Conservation (phyloP, 139 green algal genomes). For the Chlorella sp. region DNA sequence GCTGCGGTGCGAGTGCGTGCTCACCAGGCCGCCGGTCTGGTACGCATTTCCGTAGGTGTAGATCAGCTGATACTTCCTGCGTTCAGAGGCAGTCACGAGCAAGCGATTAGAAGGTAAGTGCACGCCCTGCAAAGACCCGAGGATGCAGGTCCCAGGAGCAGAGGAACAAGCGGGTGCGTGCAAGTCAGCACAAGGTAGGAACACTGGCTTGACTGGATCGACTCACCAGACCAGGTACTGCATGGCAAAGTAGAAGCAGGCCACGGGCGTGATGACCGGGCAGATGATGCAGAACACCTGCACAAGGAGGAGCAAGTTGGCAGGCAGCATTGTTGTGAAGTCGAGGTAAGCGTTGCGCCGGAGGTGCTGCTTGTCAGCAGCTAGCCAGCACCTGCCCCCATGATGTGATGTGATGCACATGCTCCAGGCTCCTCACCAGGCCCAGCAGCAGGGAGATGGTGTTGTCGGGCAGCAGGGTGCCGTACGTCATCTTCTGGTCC, state of each 20-base stretch:
- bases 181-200: too few relatives aligned
- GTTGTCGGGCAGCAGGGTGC: conserved; percentile 62
- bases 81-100: neutral
- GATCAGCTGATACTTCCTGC: conserved; percentile 54
- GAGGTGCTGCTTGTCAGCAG: too few relatives aligned
- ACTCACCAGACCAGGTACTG: conserved; percentile 46
- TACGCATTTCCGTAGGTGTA: conserved; percentile 50
- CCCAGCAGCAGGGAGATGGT: conserved; percentile 66
- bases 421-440: too few relatives aligned
- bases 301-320: neutral
- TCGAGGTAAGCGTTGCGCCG: too few relatives aligned
- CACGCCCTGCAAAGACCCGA: too few relatives aligned
- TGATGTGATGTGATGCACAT: too few relatives aligned
- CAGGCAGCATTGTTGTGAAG: too few relatives aligned
- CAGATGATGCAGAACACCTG: conserved; percentile 73
- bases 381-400: too few relatives aligned
- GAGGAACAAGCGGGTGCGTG: neutral
- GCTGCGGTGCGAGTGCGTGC: too few relatives aligned
- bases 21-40: conserved; percentile 51
- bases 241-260: conserved; percentile 77
- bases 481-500: conserved; percentile 61
- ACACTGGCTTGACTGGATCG: too few relatives aligned
- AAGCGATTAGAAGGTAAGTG: too few relatives aligned
- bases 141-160: too few relatives aligned
- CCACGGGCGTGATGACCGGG: conserved; percentile 76